These are phyloP conservation scores for Rhododendron vialii DNA, from an alignment of 148 eudicot species.

Conservation along the genomic window DNA sequence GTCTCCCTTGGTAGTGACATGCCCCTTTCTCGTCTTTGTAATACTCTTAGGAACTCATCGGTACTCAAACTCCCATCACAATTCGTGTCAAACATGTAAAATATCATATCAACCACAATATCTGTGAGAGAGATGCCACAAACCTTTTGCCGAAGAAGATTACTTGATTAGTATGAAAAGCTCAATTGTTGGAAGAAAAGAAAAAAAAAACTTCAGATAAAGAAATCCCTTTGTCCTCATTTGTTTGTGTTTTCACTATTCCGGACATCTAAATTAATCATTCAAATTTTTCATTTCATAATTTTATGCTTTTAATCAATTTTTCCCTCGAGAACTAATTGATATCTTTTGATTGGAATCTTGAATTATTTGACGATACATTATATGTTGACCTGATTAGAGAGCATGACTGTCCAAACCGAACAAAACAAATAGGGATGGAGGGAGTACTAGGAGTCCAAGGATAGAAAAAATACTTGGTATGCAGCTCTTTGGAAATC, in stretches of 20 bases:
- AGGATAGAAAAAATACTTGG: slow-evolving; percentile 41
- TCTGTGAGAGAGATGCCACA: slow-evolving; percentile 69
- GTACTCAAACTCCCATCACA: slow-evolving; percentile 74
- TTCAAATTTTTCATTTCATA: no score
- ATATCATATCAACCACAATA: slow-evolving; percentile 69
- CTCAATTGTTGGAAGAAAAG: neutral
- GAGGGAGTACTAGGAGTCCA: neutral
- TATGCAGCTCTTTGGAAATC: slow-evolving; percentile 86
- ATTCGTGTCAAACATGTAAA: slow-evolving; percentile 63
- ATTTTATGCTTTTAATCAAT: neutral
- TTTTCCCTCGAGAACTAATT: neutral
- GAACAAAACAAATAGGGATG: neutral
- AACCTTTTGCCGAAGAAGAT: slow-evolving; percentile 36
- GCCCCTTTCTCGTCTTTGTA: slow-evolving; percentile 53
- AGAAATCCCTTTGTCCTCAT: neutral
- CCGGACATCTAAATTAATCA: neutral
- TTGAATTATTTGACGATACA: neutral
- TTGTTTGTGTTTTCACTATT: neutral
- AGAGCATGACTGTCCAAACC: neutral
- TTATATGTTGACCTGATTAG: neutral
- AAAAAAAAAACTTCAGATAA: neutral
- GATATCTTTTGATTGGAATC: neutral
- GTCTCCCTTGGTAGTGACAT: slow-evolving; percentile 32
- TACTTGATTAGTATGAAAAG: neutral
- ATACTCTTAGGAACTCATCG: slow-evolving; percentile 73